Conservation (phyloP, 1,139 yeast species). For the Nakaseomyces delphensis region DNA sequence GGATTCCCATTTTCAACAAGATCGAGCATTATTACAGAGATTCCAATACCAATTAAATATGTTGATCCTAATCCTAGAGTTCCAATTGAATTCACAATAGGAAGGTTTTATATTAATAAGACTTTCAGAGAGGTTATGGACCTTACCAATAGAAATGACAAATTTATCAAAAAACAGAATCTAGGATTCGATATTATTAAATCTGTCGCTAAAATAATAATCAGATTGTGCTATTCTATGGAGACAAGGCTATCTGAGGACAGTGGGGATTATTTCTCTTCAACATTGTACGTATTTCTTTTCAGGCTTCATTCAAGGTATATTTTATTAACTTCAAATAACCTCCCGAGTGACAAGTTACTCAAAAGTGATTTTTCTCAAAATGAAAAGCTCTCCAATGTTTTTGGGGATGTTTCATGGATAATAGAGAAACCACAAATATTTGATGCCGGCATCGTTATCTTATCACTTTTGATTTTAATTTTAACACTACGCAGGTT, state of each 20-base stretch:
- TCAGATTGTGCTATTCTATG: constrained; percentile 11
- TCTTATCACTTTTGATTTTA: constrained; percentile 18
- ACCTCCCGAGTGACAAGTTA: constrained; percentile 12
- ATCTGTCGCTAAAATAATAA: constrained; percentile 8
- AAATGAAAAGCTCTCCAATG: constrained; percentile 6
- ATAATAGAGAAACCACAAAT: constrained; percentile 14
- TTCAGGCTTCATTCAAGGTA: constrained; percentile 23
- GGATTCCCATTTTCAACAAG: constrained; percentile 23
- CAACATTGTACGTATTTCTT: constrained; percentile 22
- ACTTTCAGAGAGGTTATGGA: constrained; percentile 20
- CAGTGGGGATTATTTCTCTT: constrained; percentile 17
- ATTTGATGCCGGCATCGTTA: constrained; percentile 16
- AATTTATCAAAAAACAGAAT: background rate
- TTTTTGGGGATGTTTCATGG: constrained; percentile 13
- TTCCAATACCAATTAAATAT: constrained; percentile 12
- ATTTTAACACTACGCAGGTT: constrained; percentile 22
- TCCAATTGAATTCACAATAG: constrained; percentile 19
- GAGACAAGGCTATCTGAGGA: constrained; percentile 8
- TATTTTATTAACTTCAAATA: constrained; percentile 14
- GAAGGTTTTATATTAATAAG: constrained; percentile 21
- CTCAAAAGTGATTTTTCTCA: constrained; percentile 8
- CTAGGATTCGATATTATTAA: constrained; percentile 3
- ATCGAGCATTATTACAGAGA: constrained; percentile 11
- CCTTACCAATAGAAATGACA: constrained; percentile 9
- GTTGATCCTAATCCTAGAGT: constrained; percentile 1